phyloP scores from a whole-genome alignment of 257 asterid genomes.

The Nicotiana otophora region DNA sequence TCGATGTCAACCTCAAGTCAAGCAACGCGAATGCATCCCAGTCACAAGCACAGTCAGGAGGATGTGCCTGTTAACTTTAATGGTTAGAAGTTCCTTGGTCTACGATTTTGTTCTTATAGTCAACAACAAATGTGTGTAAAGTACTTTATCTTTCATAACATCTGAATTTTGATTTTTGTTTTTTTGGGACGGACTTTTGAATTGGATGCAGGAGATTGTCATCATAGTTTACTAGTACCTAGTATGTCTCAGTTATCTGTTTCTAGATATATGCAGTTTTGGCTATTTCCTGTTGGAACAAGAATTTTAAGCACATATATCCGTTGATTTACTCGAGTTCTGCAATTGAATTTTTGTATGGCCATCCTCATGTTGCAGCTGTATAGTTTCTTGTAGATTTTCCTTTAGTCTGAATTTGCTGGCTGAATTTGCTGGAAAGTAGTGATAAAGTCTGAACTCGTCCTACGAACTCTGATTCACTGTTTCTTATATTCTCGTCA shows the following conservation, averaged over 20 bases:
- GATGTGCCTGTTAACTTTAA: conserved; percentile 70
- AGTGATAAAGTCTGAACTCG: no score
- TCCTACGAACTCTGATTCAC: no score
- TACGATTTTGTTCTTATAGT: not conserved
- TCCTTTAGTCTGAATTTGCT: no score
- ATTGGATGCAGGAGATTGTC: not conserved
- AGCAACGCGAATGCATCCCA: conserved; percentile 57
- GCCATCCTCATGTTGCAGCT: not conserved
- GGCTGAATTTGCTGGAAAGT: no score
- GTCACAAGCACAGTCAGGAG: conserved; percentile 72
- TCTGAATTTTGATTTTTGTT: not conserved
- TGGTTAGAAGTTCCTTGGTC: not conserved
- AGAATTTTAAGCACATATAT: not conserved
- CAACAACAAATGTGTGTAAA: conserved; percentile 12
- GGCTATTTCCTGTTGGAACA: not conserved
- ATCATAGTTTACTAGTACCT: conserved; percentile 1
- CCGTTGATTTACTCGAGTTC: no score
- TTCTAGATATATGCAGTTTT: conserved; percentile 9
- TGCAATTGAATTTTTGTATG: not conserved
- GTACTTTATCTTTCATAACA: conserved; percentile 5
- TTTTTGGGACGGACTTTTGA: not conserved
- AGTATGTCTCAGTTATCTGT: conserved; percentile 24
- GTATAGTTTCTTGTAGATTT: no score
- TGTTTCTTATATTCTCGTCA: no score
- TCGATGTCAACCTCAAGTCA: conserved; percentile 82